Percentiles rank a stretch among this genome's conserved stretches.
Conservation (phyloP, 2,329 filamentous ascomycete genomes). For the Diplodia scrobiculata region DNA sequence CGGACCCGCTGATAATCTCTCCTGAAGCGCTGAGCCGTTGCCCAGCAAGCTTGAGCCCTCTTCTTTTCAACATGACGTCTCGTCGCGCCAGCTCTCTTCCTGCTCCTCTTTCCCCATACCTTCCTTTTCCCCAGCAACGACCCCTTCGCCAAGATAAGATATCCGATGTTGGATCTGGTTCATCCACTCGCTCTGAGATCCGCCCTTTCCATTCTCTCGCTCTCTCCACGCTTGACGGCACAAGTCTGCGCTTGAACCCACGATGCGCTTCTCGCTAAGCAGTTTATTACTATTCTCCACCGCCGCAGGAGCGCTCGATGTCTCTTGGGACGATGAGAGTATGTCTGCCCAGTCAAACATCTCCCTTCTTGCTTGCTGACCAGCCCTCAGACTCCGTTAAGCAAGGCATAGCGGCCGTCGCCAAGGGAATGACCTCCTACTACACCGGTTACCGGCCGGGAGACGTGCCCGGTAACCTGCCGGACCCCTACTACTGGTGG, state of each 20-base stretch:
- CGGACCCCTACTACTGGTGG: conserved; percentile 50
- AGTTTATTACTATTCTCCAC: conserved; percentile 1
- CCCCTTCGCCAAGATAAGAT: neutral
- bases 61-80: conserved; percentile 24
- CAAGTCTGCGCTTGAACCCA: conserved; percentile 11
- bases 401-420: conserved; percentile 6
- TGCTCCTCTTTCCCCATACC: neutral
- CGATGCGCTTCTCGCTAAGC: conserved; percentile 1
- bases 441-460: conserved; percentile 28
- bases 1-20: conserved; percentile 26
- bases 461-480: conserved; percentile 52
- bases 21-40: conserved; percentile 20
- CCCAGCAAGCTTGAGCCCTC: conserved; percentile 19
- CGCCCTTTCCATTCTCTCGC: neutral
- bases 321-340: conserved; percentile 11
- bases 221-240: neutral
- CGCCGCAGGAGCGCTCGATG: neutral
- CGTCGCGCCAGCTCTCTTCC: neutral
- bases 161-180: neutral
- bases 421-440: conserved; percentile 26
- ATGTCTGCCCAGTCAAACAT: neutral
- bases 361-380: neutral
- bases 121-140: neutral
- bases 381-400: conserved; percentile 22
- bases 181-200: conserved; percentile 6